Conservation (phyloP, 495 filamentous ascomycete genomes). For the Aspergillus ostianus region DNA sequence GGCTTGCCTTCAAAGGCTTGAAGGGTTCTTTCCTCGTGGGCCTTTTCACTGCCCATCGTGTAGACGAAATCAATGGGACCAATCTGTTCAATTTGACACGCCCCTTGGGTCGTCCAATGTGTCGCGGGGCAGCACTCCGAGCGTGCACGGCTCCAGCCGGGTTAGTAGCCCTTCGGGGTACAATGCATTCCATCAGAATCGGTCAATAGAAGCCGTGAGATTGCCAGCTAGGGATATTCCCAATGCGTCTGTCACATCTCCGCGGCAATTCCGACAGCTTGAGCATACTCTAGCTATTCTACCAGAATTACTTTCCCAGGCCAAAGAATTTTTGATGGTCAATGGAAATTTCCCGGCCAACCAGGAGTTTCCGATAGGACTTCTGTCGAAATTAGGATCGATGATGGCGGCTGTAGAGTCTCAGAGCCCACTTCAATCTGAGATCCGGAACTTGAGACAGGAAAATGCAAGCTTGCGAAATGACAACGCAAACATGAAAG, state of each 20-base stretch:
- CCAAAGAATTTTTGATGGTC: constrained; percentile 10
- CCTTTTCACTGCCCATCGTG: constrained; percentile 31
- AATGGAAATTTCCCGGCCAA: constrained; percentile 14
- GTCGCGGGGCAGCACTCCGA: constrained; percentile 18
- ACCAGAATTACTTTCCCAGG: constrained; percentile 10
- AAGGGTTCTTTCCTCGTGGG: neutral
- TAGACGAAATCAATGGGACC: constrained; percentile 26
- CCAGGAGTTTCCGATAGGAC: constrained; percentile 19
- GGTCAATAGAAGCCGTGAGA: no score
- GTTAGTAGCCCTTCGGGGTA: constrained; percentile 6
- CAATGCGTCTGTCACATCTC: neutral
- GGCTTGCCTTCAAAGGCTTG: constrained; percentile 21
- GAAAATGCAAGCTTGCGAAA: constrained; percentile 24
- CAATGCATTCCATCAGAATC: no score
- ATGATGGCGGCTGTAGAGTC: constrained; percentile 27
- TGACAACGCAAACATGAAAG: constrained; percentile 25
- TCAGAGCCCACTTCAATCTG: constrained; percentile 15
- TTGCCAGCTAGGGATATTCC: neutral
- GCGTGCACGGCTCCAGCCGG: neutral
- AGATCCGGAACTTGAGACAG: constrained; percentile 17
- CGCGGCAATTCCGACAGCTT: neutral
- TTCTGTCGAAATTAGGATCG: constrained; percentile 21
- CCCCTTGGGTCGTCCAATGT: constrained; percentile 2
- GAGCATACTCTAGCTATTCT: neutral
- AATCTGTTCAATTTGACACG: constrained; percentile 9